These are phyloP conservation scores for Rhododendron vialii DNA, from an alignment of 148 eudicot species.

Conservation along the genomic window DNA sequence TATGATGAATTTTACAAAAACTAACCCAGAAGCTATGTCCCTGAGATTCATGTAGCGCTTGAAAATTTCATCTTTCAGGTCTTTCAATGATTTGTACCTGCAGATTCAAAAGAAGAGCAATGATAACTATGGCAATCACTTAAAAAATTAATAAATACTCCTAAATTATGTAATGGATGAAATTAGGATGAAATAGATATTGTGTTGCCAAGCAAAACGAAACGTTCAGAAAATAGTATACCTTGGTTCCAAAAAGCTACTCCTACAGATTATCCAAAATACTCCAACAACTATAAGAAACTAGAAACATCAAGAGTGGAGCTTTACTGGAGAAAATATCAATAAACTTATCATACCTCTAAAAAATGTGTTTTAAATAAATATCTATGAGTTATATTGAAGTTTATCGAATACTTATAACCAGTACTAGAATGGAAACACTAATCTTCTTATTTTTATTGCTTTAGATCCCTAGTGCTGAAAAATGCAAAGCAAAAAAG, in stretches of 20 bases:
- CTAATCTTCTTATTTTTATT: background rate
- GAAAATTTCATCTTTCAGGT: conserved; percentile 67
- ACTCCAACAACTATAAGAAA: background rate
- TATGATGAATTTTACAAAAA: background rate
- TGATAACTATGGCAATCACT: background rate
- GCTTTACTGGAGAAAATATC: background rate
- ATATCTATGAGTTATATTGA: background rate
- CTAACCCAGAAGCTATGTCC: conserved; percentile 88
- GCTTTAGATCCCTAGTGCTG: background rate
- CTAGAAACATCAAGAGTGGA: background rate
- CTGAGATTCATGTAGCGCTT: conserved; percentile 54
- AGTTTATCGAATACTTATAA: background rate
- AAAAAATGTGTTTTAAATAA: background rate
- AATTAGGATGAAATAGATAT: background rate
- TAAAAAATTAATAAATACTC: background rate
- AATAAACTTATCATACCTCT: background rate
- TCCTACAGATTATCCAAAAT: background rate
- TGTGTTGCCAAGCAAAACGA: background rate
- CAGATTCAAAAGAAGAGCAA: background rate
- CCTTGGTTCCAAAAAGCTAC: background rate
- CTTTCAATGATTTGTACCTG: conserved; percentile 86
- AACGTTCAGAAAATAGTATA: background rate
- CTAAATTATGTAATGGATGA: background rate
- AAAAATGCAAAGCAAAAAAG: background rate
- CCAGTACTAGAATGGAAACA: background rate